Evolutionary conservation across 75 land plant genomes (phyloP).

Genomic region (Selaginella moellendorffii): DNA sequence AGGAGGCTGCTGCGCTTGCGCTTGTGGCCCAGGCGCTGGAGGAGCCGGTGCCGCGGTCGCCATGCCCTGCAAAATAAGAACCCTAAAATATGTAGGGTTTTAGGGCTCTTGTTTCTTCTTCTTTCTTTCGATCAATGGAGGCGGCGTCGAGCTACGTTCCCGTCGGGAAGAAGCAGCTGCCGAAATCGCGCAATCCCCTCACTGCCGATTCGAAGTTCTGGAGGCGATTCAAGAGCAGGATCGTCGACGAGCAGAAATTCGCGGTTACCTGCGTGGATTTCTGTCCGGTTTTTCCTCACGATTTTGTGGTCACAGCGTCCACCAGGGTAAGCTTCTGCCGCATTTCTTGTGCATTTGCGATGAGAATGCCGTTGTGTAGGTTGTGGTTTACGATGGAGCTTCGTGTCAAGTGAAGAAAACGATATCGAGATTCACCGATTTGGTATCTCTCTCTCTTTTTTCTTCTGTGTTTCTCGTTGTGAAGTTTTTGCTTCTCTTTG

Average conservation of each 20-base stretch:
- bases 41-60: neutral
- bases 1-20: neutral
- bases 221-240: slow-evolving; percentile 41
- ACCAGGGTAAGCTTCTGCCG: slow-evolving; percentile 21
- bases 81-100: neutral
- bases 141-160: slow-evolving; percentile 14
- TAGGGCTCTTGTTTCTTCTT: neutral
- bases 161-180: slow-evolving; percentile 19
- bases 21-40: no score
- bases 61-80: neutral
- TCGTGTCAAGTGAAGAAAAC: slow-evolving; percentile 38
- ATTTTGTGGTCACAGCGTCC: slow-evolving; percentile 43
- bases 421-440: slow-evolving; percentile 32
- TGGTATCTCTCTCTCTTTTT: slow-evolving; percentile 14
- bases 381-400: slow-evolving; percentile 30
- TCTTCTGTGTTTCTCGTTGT: neutral
- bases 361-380: slow-evolving; percentile 16
- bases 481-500: neutral
- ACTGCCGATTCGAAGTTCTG: slow-evolving; percentile 61
- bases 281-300: slow-evolving; percentile 46
- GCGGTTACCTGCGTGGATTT: slow-evolving; percentile 35
- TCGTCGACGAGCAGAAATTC: slow-evolving; percentile 21
- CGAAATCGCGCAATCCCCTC: neutral
- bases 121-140: no score
- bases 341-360: no score